A percentile compares a stretch with the other conserved stretches of the same genome.
Conservation (phyloP, 192 early-diverging fungal species). For the Entomortierella beljakovae region DNA sequence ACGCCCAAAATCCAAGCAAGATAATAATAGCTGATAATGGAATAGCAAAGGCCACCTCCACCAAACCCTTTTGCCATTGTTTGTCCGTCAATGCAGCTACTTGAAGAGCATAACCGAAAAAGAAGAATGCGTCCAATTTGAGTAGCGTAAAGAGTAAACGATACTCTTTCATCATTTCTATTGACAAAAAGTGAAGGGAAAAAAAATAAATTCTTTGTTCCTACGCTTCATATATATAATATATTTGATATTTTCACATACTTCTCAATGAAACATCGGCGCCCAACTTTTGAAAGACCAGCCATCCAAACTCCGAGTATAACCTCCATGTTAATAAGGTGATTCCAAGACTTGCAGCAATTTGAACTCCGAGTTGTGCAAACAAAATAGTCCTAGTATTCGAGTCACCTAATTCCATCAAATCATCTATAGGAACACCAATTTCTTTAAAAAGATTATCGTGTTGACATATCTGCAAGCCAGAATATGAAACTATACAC, state of each 20-base stretch:
- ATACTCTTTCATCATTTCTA: slow-evolving; percentile 54
- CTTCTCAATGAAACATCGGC: slow-evolving; percentile 44
- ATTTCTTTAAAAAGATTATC: slow-evolving; percentile 41
- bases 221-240: not conserved
- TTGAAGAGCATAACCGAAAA: slow-evolving; percentile 48
- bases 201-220: not conserved
- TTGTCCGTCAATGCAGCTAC: slow-evolving; percentile 36
- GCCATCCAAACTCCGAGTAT: slow-evolving; percentile 50
- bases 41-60: slow-evolving; percentile 40
- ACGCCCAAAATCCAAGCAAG: slow-evolving; percentile 24
- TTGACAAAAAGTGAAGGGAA: not conserved
- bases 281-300: slow-evolving; percentile 49
- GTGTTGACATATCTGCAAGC: slow-evolving; percentile 45
- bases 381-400: slow-evolving; percentile 24
- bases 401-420: slow-evolving; percentile 5
- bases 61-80: slow-evolving; percentile 35
- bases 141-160: slow-evolving; percentile 46
- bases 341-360: slow-evolving; percentile 18
- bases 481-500: slow-evolving; percentile 46
- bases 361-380: slow-evolving; percentile 32
- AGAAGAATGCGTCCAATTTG: slow-evolving; percentile 55
- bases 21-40: slow-evolving; percentile 32
- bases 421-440: slow-evolving; percentile 11
- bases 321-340: slow-evolving; percentile 35
- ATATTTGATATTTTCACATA: slow-evolving; percentile 1